Evolutionary conservation across 306 rosid genomes (phyloP), one percentile per base, ranked within the genome.

Genomic region (Cicer judaicum): DNA sequence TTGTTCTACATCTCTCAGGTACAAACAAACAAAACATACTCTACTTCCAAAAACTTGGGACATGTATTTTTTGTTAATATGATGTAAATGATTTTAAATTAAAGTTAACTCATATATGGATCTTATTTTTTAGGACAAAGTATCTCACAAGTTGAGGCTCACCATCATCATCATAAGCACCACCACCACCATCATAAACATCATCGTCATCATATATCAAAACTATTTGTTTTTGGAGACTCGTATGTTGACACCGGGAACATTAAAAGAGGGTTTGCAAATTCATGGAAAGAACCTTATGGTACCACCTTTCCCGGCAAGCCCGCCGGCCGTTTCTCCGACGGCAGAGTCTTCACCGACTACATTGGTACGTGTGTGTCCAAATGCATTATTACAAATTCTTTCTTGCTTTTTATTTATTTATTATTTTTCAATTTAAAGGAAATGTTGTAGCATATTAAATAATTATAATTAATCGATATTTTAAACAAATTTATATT

Each of bases 161-260:
- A 12, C 34, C 34, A 24, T 24, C 34, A 24, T 24, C 34, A 24
- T 24, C 34, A 24, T 24, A 2, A 2, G 0, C 29, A 21, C 29
- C 29, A 24, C 6, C 40, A 21, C 4, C 48, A 52, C 1, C 36
- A 44, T 1, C 10, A 18, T 9, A 41, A 13, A 0, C 63, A 9
- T 19, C n/a, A 66, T 14, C 6, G 5, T 14, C 8, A 9, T 10
- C 1, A 0, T 1, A 29, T 72, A 34, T 72, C 34, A 36, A 79
- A 72, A 68, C 42, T 85, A 68, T 82, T 82, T 42, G 86, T 85
- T 61, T 85, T 85, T 18, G 88, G 88, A 0, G 88, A 85, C 61
- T 85, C 88, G 0, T 85, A 85, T 73, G 86, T 80, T 1, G 88
- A 85, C 76, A 85, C 88, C 0, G 88, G 88, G 11, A 85, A 85